A percentile compares a stretch with the other conserved stretches of the same genome.
phyloP scores from a whole-genome alignment of 805 yeast species.

The Metschnikowia gruessii region DNA sequence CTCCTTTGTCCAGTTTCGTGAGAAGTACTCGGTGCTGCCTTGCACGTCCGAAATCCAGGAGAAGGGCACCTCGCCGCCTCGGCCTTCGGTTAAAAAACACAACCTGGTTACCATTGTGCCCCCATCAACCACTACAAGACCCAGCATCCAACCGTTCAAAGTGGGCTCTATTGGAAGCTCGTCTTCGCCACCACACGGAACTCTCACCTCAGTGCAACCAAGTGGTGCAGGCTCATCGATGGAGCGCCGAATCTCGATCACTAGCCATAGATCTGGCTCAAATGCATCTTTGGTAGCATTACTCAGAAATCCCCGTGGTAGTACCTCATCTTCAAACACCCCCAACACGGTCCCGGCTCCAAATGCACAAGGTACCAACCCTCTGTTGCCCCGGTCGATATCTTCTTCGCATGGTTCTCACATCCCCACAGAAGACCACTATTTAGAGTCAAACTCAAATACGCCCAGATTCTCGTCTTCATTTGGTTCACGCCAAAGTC shows the following conservation, averaged over 20 bases:
- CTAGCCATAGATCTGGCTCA: conserved; percentile 47
- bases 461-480: conserved; percentile 69
- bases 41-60: conserved; percentile 18
- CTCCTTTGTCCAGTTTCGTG: conserved; percentile 15
- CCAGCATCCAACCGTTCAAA: conserved; percentile 57
- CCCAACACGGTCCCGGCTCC: conserved; percentile 26
- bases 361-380: conserved; percentile 16
- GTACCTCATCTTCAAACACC: conserved; percentile 39
- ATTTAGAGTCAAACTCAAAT: conserved; percentile 29
- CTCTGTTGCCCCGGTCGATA: conserved; percentile 33
- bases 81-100: neutral
- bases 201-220: conserved; percentile 13
- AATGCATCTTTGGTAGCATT: conserved; percentile 54
- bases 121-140: conserved; percentile 10
- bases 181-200: conserved; percentile 34
- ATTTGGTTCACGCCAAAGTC: conserved; percentile 59
- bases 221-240: conserved; percentile 23
- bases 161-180: conserved; percentile 55
- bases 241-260: conserved; percentile 41
- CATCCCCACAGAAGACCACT: conserved; percentile 28
- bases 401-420: conserved; percentile 41
- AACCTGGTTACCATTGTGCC: conserved; percentile 3
- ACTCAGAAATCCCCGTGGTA: conserved; percentile 48
- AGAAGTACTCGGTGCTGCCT: conserved; percentile 18
- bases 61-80: conserved; percentile 7